phyloP scores from a whole-genome alignment of 805 yeast genomes.

The Ogataea wickerhamii region DNA sequence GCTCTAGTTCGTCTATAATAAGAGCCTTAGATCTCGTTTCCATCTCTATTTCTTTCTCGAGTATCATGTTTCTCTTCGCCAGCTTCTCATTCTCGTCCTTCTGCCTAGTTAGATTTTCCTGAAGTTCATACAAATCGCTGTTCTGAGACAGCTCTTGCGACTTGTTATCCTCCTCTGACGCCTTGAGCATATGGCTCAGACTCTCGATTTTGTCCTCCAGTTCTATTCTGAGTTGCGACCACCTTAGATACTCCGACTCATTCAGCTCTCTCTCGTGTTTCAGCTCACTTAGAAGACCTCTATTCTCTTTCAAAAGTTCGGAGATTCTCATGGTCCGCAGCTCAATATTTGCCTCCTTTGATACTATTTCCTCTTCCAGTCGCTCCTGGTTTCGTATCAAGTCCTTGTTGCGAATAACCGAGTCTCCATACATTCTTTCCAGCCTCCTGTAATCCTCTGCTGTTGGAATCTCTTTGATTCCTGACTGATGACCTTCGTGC shows the following conservation, averaged over 20 bases:
- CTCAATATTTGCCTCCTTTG: constrained; percentile 28
- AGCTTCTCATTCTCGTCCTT: constrained; percentile 6
- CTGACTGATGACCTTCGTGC: not conserved
- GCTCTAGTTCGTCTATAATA: constrained; percentile 53
- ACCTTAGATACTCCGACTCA: constrained; percentile 29
- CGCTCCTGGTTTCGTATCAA: constrained; percentile 34
- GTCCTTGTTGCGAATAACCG: constrained; percentile 28
- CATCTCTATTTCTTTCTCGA: constrained; percentile 49
- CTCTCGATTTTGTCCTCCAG: constrained; percentile 26
- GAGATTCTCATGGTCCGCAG: constrained; percentile 24
- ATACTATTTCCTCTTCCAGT: constrained; percentile 31
- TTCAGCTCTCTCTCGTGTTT: constrained; percentile 28
- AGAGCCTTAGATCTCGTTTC: constrained; percentile 50
- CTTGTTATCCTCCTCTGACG: constrained; percentile 14
- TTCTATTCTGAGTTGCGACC: constrained; percentile 26
- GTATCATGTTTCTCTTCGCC: constrained; percentile 31
- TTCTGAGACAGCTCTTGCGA: constrained; percentile 11
- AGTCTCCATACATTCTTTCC: constrained; percentile 31
- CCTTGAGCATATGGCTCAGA: constrained; percentile 20
- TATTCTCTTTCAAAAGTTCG: constrained; percentile 27
- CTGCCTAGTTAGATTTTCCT: constrained; percentile 10
- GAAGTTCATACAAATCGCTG: constrained; percentile 11
- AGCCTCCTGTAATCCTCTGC: constrained; percentile 21
- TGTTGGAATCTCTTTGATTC: not conserved
- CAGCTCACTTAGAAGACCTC: constrained; percentile 23